Base-by-base conservation (phyloP, 2,329 filamentous ascomycete species). In the Neoascochyta sp. region DNA sequence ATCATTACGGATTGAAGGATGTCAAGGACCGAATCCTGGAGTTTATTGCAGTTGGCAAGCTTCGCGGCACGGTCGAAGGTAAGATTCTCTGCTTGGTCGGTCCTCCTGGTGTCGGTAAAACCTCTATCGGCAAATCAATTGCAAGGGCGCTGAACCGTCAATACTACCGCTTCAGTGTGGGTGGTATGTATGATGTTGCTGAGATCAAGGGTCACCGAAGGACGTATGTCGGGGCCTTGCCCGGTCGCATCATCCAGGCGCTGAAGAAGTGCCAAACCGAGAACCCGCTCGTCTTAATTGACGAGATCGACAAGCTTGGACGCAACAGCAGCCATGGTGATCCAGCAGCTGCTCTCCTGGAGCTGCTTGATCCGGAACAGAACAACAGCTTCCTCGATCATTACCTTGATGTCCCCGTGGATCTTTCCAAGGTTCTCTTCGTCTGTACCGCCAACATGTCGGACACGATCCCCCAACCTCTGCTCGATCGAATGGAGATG, bases 401-500 rank as follows among this genome's bases (percentile, higher is more conserved):
- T 64, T 98, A 98, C 68, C 87, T 98, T 77, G 92, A 98, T 62
- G 88, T 98, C 1, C 92, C 92, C 0, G 90, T 98, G 5, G 92
- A 98, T 59, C 73, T 98, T 28, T 95, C 89, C 28, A 96, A 96
- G 68, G 92, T 98, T 3, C 75, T 98, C 13, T 98, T 98, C 59
- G 92, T 98, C 22, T 98, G 92, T 73, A 98, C 92, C 9, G 92
- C 92, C 37, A 98, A 98, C 64, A 93, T 96, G 83, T 95, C 89
- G 0, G 92, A 98, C 54, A 98, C 92, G 0, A 98, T 98, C 40
- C 92, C 92, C 10, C 79, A 89, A 22, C 93, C 92, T 3, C 74
- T 98, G 0, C 75, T 96, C 10, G 92, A 98, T 60, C 83, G 92
- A 49, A 98, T 98, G 92, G 92, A 98, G 63, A 80, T 96, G 52